Evolutionary conservation across 1,284 basidiomycete genomes (phyloP).

Genomic region (Leccinum pachyderme): DNA sequence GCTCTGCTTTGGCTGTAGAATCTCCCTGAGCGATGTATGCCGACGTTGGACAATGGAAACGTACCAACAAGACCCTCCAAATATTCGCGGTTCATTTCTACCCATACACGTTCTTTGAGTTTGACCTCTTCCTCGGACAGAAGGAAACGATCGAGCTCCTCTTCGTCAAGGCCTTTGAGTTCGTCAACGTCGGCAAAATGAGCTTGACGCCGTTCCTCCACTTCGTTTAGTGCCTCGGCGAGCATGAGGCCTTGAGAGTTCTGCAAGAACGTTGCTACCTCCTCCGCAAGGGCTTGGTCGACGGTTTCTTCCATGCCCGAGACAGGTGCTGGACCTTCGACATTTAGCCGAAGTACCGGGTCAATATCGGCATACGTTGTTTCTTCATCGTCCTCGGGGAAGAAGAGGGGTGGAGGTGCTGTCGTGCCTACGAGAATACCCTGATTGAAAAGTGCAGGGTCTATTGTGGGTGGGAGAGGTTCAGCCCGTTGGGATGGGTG

Average conservation of each 20-base stretch:
- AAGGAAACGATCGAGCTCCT: constrained; percentile 86
- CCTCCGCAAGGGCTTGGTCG: constrained; percentile 57
- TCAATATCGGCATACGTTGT: constrained; percentile 53
- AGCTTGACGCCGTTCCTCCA: constrained; percentile 55
- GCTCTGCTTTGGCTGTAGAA: constrained; percentile 65
- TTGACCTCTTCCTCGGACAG: constrained; percentile 84
- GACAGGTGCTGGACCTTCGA: constrained; percentile 6
- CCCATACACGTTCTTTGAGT: constrained; percentile 95
- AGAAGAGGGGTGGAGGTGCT: constrained; percentile 37
- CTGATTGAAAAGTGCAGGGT: constrained; percentile 43
- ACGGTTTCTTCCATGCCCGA: constrained; percentile 44
- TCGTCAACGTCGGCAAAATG: constrained; percentile 58
- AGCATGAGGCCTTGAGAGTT: constrained; percentile 57
- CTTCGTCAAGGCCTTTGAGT: constrained; percentile 84
- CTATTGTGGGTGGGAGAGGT: constrained; percentile 39
- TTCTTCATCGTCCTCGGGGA: constrained; percentile 43
- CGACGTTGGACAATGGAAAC: constrained; percentile 28
- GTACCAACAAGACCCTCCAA: constrained; percentile 84
- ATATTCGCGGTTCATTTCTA: constrained; percentile 94
- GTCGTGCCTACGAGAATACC: constrained; percentile 38
- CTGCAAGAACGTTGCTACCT: constrained; percentile 62
- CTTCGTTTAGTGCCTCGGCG: constrained; percentile 59
- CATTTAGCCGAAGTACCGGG: constrained; percentile 46
- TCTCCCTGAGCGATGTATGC: constrained; percentile 43
- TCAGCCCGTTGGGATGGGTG: constrained; percentile 15